Evolutionary conservation across 75 land plant genomes (phyloP), one percentile per base, ranked within the genome.

Genomic region (Chamaecyparis obtusa): DNA sequence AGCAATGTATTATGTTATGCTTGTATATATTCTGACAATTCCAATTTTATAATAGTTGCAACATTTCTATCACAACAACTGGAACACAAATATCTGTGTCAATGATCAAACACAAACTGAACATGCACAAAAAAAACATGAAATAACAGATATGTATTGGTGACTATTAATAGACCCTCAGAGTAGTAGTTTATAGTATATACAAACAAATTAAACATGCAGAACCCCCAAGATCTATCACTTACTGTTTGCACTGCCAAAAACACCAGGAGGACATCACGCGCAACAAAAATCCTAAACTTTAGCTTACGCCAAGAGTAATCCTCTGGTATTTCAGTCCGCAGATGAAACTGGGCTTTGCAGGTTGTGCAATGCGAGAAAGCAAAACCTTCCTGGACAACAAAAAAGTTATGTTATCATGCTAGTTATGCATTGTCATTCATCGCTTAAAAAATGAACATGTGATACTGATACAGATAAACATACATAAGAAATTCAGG

Each of bases 291-390:
- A 5, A 96, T 74, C 84, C 96, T 94, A 91, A 97, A 97, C 85
- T 97, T 97, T 46, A 97, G 86, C 85, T 96, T 95, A 17, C 97
- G 92, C 97, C 97, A 97, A 27, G 94, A 94, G 86, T 95, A 91
- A 83, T 96, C 99, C 86, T 96, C 99, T 64, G 94, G 88, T 21
- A 93, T 33, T 60, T 91, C 94, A 54, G 93, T 90, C 49, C 92
- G 89, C 41, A 97, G 91, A 91, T 97, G 97, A 82, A 91, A 97
- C 82, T 93, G 97, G 35, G 99, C 99, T 89, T 95, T 97, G 85
- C 99, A 97, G 37, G 99, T 97, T 3, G 99, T 95, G 90, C 99
- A 97, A 89, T 97, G 99, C 0, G 96, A 94, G 88, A 97, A 97
- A 13, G 99, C 98, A 96, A 96, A 97, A 51, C 99, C 99, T 92